Base-by-base conservation (phyloP, 306 rosid genomes). In the Lagenaria siceraria region DNA sequence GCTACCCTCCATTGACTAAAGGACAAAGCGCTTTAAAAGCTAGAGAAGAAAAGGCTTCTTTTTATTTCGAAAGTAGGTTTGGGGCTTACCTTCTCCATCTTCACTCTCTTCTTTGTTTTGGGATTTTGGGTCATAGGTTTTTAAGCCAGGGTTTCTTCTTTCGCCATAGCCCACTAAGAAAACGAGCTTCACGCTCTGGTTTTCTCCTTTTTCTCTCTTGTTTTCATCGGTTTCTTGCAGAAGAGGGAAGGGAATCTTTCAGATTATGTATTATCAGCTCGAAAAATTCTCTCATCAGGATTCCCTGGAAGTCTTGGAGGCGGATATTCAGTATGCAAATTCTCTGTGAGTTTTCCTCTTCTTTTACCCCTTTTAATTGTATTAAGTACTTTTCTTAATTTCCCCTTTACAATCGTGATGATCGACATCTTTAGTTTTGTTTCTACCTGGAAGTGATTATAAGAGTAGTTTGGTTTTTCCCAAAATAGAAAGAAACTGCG, bases 281-380 rank as follows among this genome's bases (percentile, higher is more conserved):
- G 89, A 84, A 13, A 80, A 95, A 71, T 82, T 90, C 58, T 91
- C 98, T 76, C 88, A 79, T 62, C 92, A 87, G 70, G 98, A 95
- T 80, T 89, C 92, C 10, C 77, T 96, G 80, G 81, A 88, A 85
- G 85, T 83, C 18, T 85, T 96, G 24, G 98, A 96, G 75, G 98
- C 93, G 82, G 99, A 96, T 86, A 89, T 96, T 40, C 96, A 89
- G 64, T 91, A 90, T 78, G 99, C 99, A 18, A 96, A 96, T 89
- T 80, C 96, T 84, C 81, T 96, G 99, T 96, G 59, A 88, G 93
- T 87, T 84, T 36, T 19, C 24, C 29, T 14, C 46, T 19, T 70
- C 2, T n/a, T 25, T 78, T 10, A 8, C 46, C 18, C 6, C 27
- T 15, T 72, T 74, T n/a, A 22, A 55, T 38, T 51, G 48, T 19